Evolutionary conservation across 352 stramenopile genomes (phyloP).

Genomic region (Globisporangium splendens): DNA sequence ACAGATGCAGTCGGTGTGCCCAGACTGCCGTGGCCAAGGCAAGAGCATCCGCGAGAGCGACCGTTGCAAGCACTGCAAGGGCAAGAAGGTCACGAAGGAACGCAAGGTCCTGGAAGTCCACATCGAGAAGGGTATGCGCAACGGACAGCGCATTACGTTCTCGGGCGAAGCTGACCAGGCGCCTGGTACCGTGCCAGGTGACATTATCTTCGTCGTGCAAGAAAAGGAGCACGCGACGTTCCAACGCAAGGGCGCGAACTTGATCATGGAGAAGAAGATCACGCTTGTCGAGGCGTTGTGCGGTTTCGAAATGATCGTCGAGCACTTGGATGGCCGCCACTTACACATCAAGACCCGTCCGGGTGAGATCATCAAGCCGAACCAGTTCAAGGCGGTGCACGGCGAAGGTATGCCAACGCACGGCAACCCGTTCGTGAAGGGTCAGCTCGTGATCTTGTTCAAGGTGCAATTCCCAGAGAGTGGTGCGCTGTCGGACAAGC

Average conservation of each 20-base stretch:
- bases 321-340: conserved; percentile 90
- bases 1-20: conserved; percentile 95
- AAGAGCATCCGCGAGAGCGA: conserved; percentile 93
- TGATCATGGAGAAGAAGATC: conserved; percentile 96
- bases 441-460: conserved; percentile 98
- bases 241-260: conserved; percentile 95
- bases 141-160: conserved; percentile 98
- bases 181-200: conserved; percentile 82
- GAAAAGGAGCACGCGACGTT: conserved; percentile 96
- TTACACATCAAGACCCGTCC: conserved; percentile 92
- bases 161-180: conserved; percentile 95
- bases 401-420: conserved; percentile 98
- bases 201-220: conserved; percentile 98
- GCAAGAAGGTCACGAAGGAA: conserved; percentile 95
- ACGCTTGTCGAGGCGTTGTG: conserved; percentile 93
- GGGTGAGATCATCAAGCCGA: conserved; percentile 92
- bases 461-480: conserved; percentile 96
- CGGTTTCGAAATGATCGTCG: conserved; percentile 90
- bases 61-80: conserved; percentile 91
- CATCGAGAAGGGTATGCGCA: conserved; percentile 97
- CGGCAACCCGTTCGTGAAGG: conserved; percentile 97
- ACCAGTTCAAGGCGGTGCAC: conserved; percentile 92
- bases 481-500: conserved; percentile 79
- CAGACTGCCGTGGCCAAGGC: conserved; percentile 92
- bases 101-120: conserved; percentile 98